A percentile compares a stretch with the other conserved stretches of the same genome.
Evolutionary conservation across 2,329 filamentous ascomycete species (phyloP).

Genomic region (Amphichorda felina): DNA sequence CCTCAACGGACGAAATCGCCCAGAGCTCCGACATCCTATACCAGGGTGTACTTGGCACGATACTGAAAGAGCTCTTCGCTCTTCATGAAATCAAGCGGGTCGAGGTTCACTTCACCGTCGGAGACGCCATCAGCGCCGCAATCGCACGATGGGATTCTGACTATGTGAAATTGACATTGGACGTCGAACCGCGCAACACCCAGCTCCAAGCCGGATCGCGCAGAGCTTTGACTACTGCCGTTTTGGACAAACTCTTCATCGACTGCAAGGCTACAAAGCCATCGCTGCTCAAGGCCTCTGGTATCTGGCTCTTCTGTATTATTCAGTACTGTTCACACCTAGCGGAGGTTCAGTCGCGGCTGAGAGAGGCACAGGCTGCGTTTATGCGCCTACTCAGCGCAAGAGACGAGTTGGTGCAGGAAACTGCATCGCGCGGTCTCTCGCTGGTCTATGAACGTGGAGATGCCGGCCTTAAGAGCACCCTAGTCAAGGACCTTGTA

Average conservation of each 20-base stretch:
- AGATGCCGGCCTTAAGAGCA: constrained; percentile 65
- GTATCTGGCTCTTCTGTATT: constrained; percentile 88
- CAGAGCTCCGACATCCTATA: constrained; percentile 7
- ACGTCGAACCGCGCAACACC: constrained; percentile 45
- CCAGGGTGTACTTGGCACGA: constrained; percentile 30
- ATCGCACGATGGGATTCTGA: constrained; percentile 76
- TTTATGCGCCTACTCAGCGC: constrained; percentile 84
- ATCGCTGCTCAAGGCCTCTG: constrained; percentile 78
- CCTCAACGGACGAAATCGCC: constrained; percentile 11
- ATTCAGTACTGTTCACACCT: constrained; percentile 82
- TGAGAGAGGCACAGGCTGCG: constrained; percentile 71
- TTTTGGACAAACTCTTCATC: constrained; percentile 61
- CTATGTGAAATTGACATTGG: constrained; percentile 60
- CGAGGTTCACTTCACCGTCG: constrained; percentile 83
- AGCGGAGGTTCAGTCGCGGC: constrained; percentile 56
- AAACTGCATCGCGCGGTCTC: constrained; percentile 83
- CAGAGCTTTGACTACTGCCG: constrained; percentile 30
- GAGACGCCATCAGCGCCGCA: constrained; percentile 73
- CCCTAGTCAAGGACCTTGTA: constrained; percentile 78
- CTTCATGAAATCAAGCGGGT: constrained; percentile 77
- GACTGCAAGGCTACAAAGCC: constrained; percentile 82
- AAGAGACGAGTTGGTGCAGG: constrained; percentile 87
- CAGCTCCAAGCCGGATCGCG: constrained; percentile 25
- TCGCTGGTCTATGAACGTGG: constrained; percentile 92
- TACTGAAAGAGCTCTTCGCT: constrained; percentile 58